phyloP scores from a whole-genome alignment of 2,329 filamentous ascomycete genomes.

The Hymenoscyphus infarciens region DNA sequence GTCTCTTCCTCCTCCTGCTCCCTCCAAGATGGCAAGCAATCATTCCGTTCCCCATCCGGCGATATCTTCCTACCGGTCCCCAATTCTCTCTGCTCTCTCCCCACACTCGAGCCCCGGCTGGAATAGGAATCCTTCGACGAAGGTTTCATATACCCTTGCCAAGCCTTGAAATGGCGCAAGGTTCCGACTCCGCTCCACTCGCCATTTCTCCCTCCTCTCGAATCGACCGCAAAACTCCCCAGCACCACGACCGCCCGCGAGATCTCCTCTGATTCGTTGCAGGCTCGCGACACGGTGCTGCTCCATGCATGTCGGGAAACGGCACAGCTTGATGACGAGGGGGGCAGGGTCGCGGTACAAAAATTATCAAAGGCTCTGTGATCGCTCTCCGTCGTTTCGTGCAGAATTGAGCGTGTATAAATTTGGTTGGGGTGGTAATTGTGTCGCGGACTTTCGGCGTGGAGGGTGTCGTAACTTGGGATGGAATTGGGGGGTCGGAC shows the following conservation, averaged over 20 bases:
- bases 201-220: neutral
- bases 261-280: conserved; percentile 10
- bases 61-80: neutral
- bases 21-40: conserved; percentile 8
- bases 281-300: conserved; percentile 4
- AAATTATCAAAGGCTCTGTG: conserved; percentile 8
- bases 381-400: neutral
- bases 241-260: conserved; percentile 4
- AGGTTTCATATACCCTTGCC: conserved; percentile 10
- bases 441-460: neutral
- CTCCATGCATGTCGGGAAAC: conserved; percentile 4
- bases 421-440: neutral
- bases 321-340: neutral
- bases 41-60: neutral
- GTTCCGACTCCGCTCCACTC: conserved; percentile 6
- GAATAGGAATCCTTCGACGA: neutral
- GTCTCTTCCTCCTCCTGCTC: conserved; percentile 11
- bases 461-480: neutral
- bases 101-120: neutral
- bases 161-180: conserved; percentile 9
- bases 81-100: conserved; percentile 3
- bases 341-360: conserved; percentile 9
- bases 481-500: conserved; percentile 4
- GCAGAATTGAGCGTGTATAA: neutral
- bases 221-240: neutral